Evolutionary conservation across 2,329 filamentous ascomycete genomes (phyloP), one percentile per base, ranked within the genome.

Genomic region (Diaporthe destruens): DNA sequence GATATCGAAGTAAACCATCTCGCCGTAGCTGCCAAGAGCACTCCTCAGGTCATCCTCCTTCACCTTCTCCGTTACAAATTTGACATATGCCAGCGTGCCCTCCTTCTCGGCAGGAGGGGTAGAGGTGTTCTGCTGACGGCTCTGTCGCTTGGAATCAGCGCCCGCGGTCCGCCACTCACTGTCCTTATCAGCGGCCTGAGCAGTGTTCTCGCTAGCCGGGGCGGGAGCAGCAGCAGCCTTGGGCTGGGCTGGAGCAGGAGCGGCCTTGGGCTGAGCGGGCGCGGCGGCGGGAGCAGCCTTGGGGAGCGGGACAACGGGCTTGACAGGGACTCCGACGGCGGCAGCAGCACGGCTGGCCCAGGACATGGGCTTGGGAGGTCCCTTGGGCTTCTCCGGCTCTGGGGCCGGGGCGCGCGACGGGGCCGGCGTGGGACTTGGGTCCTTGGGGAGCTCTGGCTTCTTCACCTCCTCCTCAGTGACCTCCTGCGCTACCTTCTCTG

Each of bases 21-120:
- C 89, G 75, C 94, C 92, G 77, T 92, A 95, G 77, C 91, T 90
- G 77, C 90, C 87, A 67, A 99, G 86, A 69, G 90, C 88, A 69
- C 88, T 87, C 82, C 88, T 92, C 73, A 99, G 87, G 59, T 94
- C 90, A 53, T 90, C 89, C 18, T 91, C 88, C 80, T 80, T 89
- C 68, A 99, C 92, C 84, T 95, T 95, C 44, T 97, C 95, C 65
- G 92, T 96, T 65, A 98, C 96, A 78, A 96, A 97, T 87, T 98
- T 98, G 83, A 99, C 94, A 83, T 98, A 98, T 25, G 93, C 96
- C 77, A 95, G 89, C 69, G 92, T 92, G 75, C 90, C 90, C 75
- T 96, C 92, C 79, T 94, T 93, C 79, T 95, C 93, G 59, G 85
- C 80, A n/a, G 85, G 82, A 34, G 87, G 82, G 66, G 86, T 86